Evolutionary conservation across 306 rosid species (phyloP), one percentile per base, ranked within the genome.

Genomic region (Prinsepia uniflora): DNA sequence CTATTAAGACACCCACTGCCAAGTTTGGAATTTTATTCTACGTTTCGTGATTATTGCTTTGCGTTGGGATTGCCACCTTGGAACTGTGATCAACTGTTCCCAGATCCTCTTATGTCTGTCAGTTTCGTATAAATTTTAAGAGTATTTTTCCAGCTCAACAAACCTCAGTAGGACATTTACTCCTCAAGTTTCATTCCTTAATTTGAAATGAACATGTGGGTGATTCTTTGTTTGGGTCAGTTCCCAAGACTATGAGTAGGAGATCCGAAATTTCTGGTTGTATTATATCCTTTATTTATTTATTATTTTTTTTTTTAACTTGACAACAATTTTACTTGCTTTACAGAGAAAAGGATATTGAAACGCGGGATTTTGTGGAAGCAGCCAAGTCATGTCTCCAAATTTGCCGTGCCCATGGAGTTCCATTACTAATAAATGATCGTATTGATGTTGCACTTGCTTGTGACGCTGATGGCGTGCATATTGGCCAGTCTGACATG

Each of bases 401-500:
- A 76, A 84, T 94, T 73, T 94, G 98, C 50, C 90, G 46, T 73
- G 77, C 83, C 53, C 75, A 79, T 30, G 90, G 98, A 53, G 89
- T 94, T 42, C 95, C 88, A 56, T 75, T 90, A 10, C 84, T 94
- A 52, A 89, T 94, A 81, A 94, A 94, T 17, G 98, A 94, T 75
- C 89, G 98, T 11, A 72, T 89, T 14, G 95, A 94, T 72, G 82
- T 94, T 45, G 95, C 95, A 47, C 89, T 94, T 67, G 98, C 97
- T 57, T 85, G 95, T 64, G 89, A 86, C 71, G 98, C 98, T 3
- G 98, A 89, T 65, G 98, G 98, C 62, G 91, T 94, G 68, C 98
- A 94, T 75, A 77, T 94, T 71, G 97, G 98, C 56, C 97, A 94
- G 67, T 90, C 97, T 24, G 98, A 94, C 90, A 87, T 94, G 90